Evolutionary conservation across 2,329 filamentous ascomycete species (phyloP).

Genomic region (Aureobasidium subglaciale): DNA sequence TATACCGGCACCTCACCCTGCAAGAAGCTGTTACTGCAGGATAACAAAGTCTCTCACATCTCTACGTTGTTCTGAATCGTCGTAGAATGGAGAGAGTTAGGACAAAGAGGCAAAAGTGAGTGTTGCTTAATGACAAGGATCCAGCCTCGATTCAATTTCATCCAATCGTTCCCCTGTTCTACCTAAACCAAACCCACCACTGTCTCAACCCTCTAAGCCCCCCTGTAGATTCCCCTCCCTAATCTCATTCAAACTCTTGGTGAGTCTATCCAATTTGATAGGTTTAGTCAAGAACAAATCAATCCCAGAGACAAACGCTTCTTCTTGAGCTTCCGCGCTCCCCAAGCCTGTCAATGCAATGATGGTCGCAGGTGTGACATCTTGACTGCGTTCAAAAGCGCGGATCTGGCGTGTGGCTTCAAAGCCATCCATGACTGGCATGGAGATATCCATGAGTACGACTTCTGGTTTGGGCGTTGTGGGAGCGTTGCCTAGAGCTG

Average conservation of each 20-base stretch:
- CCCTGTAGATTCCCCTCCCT: background rate
- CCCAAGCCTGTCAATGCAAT: slow-evolving; percentile 26
- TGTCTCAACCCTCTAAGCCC: too few species aligned
- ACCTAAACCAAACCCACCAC: background rate
- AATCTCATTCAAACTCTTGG: slow-evolving; percentile 20
- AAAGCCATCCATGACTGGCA: slow-evolving; percentile 23
- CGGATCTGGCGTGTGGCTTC: slow-evolving; percentile 16
- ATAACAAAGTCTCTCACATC: too few species aligned
- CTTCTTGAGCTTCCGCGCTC: slow-evolving; percentile 21
- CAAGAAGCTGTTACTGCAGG: too few species aligned
- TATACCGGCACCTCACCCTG: too few species aligned
- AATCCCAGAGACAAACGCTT: slow-evolving; percentile 23
- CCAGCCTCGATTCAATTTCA: background rate
- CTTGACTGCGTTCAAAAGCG: slow-evolving; percentile 8
- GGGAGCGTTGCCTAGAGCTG: slow-evolving; percentile 3
- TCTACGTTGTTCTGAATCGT: too few species aligned
- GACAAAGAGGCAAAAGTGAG: too few species aligned
- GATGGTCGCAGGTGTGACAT: slow-evolving; percentile 16
- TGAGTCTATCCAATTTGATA: slow-evolving; percentile 13
- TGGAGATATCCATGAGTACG: slow-evolving; percentile 26
- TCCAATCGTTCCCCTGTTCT: background rate
- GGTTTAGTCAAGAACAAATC: slow-evolving; percentile 28
- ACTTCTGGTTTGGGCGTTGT: slow-evolving; percentile 25
- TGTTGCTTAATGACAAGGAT: too few species aligned
- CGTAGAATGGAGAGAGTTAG: too few species aligned